A percentile compares a stretch with the other conserved stretches of the same genome.
phyloP scores from a whole-genome alignment of 164 flowering plant species.

The Chimonanthus praecox region DNA sequence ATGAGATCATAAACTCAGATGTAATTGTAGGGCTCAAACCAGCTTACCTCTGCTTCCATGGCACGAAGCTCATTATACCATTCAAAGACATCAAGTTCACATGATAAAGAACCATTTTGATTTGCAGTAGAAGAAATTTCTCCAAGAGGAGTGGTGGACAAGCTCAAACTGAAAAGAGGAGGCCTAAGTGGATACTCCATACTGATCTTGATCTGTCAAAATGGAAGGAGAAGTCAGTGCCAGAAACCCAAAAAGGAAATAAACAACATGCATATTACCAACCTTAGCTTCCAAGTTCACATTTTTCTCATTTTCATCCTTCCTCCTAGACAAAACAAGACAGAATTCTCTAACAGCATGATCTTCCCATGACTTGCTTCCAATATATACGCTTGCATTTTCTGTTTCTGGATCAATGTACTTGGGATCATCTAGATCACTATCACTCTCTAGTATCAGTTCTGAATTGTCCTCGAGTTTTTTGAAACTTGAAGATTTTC shows the following conservation, averaged over 20 bases:
- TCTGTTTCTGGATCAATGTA: conserved; percentile 37
- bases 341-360: conserved; percentile 55
- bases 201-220: conserved; percentile 69
- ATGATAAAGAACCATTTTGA: neutral
- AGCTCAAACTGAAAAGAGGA: conserved; percentile 54
- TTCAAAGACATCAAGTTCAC: conserved; percentile 25
- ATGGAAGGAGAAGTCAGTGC: conserved; percentile 6
- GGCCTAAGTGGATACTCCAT: conserved; percentile 95
- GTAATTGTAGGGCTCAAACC: neutral
- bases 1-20: neutral
- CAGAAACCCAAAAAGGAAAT: conserved; percentile 8
- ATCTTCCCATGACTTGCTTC: conserved; percentile 47
- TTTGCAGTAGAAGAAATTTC: conserved; percentile 16
- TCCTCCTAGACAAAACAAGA: conserved; percentile 46
- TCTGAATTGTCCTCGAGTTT: conserved; percentile 65
- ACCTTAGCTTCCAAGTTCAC: conserved; percentile 79
- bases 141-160: conserved; percentile 25
- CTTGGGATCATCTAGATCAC: conserved; percentile 62
- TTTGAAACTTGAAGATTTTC: conserved; percentile 56
- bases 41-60: conserved; percentile 88
- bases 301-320: conserved; percentile 25
- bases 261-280: conserved; percentile 8
- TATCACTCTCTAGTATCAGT: conserved; percentile 57
- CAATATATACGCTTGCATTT: conserved; percentile 17
- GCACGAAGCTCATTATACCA: conserved; percentile 82